Base-by-base conservation (phyloP, 495 filamentous ascomycete species). In the Talaromyces proteolyticus region DNA sequence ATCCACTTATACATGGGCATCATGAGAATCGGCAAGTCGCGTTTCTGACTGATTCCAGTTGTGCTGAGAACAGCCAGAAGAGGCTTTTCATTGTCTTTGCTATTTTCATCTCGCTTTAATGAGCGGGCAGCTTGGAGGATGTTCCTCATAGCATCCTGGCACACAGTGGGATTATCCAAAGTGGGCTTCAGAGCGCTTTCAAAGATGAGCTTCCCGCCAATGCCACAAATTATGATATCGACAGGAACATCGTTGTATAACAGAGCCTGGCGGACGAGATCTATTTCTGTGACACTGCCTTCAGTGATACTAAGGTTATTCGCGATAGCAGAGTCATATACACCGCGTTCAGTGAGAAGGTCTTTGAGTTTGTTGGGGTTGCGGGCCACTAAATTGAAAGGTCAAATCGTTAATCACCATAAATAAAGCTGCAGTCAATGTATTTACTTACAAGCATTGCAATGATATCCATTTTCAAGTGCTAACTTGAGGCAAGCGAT, bases 401-500 rank as follows among this genome's bases (percentile, higher is more conserved):
- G n/a, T n/a, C n/a, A n/a, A n/a, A n/a, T n/a, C n/a, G n/a, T n/a
- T n/a, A n/a, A n/a, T n/a, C n/a, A n/a, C n/a, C n/a, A n/a, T n/a
- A n/a, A n/a, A 34, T 8, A 14, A 34, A 34, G 29, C 25, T 6
- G 25, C 25, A 29, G 25, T 29, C 8, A 2, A 14, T 34, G 29
- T 34, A 34, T 8, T 34, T 14, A 2, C 29, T 34, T 34, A 34
- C 29, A 34, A 10, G 29, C 29, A 34, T 34, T 34, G 29, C 61
- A 68, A 41, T 62, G 58, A 51, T 80, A 72, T 42, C 76, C 74
- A 1, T 71, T 69, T 11, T 70, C 64, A 42, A 86, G 72, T 8
- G 72, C 60, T 26, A 65, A 66, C 6, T 66, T 69, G 22, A 84
- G 72, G 37, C 73, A 71, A 29, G 71, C 54, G 6, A 71, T 52